Evolutionary conservation across 345 rosid species (phyloP).

Genomic region (Eucalyptus polyanthemos): DNA sequence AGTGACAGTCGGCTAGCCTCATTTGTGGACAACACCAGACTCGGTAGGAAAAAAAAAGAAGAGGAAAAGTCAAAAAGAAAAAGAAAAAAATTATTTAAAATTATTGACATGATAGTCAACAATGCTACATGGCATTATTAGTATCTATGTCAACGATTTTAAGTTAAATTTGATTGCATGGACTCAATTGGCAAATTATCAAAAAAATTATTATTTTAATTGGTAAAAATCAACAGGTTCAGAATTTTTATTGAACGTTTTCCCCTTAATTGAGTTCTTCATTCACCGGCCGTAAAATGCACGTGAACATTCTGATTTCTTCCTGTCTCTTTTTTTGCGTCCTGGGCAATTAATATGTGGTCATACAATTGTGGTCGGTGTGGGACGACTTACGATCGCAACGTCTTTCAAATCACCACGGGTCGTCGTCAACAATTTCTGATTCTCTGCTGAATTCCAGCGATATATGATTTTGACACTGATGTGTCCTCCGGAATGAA

Average conservation of each 20-base stretch:
- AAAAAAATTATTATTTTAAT: no score
- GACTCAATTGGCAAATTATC: neutral
- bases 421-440: neutral
- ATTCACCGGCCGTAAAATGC: neutral
- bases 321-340: neutral
- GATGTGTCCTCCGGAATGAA: neutral
- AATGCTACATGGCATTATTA: fast-evolving
- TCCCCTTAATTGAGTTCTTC: neutral
- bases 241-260: no score
- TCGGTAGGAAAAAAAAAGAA: no score
- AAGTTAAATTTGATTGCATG: no score
- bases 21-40: neutral
- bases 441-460: neutral
- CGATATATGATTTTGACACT: neutral
- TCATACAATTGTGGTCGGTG: neutral
- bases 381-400: neutral
- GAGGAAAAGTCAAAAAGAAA: neutral
- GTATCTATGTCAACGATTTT: no score
- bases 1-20: neutral
- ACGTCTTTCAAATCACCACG: neutral
- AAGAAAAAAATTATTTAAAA: no score
- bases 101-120: fast-evolving
- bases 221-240: neutral
- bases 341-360: neutral
- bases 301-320: neutral